These are phyloP conservation scores for Calonectria ilicicola DNA, from an alignment of 2,329 filamentous ascomycete genomes.

Conservation along the genomic window DNA sequence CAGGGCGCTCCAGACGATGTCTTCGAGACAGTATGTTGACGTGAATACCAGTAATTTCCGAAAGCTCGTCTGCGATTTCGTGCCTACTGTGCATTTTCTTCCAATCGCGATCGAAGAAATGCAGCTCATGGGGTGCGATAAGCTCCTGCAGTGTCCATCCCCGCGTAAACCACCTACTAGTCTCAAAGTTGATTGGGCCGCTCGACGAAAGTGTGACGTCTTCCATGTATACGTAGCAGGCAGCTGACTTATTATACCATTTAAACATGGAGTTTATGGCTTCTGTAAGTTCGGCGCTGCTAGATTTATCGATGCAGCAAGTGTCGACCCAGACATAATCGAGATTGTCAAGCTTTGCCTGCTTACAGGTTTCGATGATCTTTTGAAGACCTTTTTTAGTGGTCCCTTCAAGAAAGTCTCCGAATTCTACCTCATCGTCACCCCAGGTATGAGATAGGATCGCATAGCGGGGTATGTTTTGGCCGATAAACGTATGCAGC, in stretches of 20 bases:
- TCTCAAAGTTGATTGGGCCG: conserved; percentile 26
- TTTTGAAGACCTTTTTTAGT: conserved; percentile 34
- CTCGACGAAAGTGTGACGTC: conserved; percentile 30
- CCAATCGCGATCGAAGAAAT: conserved; percentile 41
- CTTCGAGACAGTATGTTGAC: conserved; percentile 5
- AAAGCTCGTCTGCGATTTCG: conserved; percentile 28
- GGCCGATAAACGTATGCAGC: conserved; percentile 30
- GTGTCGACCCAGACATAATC: conserved; percentile 42
- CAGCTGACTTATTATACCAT: conserved; percentile 36
- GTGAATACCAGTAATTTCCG: conserved; percentile 35
- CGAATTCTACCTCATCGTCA: conserved; percentile 37
- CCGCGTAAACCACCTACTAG: conserved; percentile 39
- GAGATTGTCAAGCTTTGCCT: conserved; percentile 29
- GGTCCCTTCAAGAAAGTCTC: conserved; percentile 32
- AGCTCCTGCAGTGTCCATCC: conserved; percentile 42
- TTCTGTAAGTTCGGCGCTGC: conserved; percentile 39
- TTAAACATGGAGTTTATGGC: conserved; percentile 42
- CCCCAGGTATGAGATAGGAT: conserved; percentile 43
- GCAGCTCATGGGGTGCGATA: conserved; percentile 37
- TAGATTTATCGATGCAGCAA: conserved; percentile 41
- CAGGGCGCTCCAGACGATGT: conserved; percentile 12
- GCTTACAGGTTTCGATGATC: conserved; percentile 34
- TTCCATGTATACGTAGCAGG: conserved; percentile 37
- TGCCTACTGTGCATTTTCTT: conserved; percentile 31
- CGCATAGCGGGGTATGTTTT: conserved; percentile 33